phyloP scores from a whole-genome alignment of 768 basidiomycete species.

The Pleurotus tuoliensis region DNA sequence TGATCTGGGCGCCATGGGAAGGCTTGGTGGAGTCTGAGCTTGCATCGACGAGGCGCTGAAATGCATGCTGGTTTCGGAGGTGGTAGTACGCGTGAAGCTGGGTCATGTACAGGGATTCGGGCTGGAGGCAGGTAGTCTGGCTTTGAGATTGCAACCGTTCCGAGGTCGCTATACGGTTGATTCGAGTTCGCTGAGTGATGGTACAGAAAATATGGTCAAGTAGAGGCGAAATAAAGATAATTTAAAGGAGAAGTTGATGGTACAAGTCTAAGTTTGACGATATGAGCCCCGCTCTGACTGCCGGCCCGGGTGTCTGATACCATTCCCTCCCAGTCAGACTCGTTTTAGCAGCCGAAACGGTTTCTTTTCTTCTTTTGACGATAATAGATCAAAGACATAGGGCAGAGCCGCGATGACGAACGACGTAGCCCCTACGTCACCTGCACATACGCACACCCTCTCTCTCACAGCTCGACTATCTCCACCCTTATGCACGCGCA shows the following conservation, averaged over 20 bases:
- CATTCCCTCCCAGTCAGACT: no score
- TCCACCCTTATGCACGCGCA: no score
- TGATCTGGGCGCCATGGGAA: constrained; percentile 27
- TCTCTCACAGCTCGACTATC: no score
- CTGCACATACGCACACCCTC: no score
- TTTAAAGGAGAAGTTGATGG: background rate
- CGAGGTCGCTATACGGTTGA: background rate
- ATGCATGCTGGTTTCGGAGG: constrained; percentile 69
- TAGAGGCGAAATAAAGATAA: no score
- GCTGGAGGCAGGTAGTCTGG: constrained; percentile 2
- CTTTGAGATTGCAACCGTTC: constrained; percentile 6
- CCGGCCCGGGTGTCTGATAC: no score
- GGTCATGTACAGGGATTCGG: constrained; percentile 51
- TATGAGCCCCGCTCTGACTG: background rate
- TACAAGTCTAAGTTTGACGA: constrained; percentile 2
- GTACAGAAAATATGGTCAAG: background rate
- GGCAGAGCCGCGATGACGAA: no score
- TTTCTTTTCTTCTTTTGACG: no score
- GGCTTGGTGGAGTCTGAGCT: constrained; percentile 30
- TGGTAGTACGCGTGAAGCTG: constrained; percentile 75
- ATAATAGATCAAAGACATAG: no score
- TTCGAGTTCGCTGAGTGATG: background rate
- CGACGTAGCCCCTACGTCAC: no score
- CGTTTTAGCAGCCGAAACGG: no score
- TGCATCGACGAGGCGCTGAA: constrained; percentile 69